Evolutionary conservation across 192 early-diverging fungal genomes (phyloP), one percentile per base, ranked within the genome.

Genomic region (Lobosporangium transversale): DNA sequence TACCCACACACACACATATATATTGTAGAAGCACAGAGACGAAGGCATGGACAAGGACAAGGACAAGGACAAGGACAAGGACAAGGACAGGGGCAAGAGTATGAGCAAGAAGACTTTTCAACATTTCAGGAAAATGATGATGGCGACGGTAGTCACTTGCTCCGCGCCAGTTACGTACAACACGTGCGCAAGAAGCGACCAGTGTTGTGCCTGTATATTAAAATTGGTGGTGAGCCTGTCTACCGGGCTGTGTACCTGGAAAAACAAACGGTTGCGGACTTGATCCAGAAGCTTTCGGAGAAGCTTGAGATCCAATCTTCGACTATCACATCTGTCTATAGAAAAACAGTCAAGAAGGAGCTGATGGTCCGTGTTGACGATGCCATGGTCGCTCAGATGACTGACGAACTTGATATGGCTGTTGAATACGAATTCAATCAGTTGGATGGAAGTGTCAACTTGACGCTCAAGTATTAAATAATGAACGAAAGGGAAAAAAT

Each of bases 211-310:
- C 79, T 90, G 12, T 90, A 86, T 61, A 82, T 84, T 42, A 80
- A 80, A 59, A 85, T 87, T 57, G 80, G 81, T 14, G 78, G 81
- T 55, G 83, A 87, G 43, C 58, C 78, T 10, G 80, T 87, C 1
- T 87, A 90, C 67, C 79, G 87, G 1, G 91, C 89, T 0, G 74
- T 92, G 21, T 92, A 92, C 53, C 82, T 92, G 2, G 88, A 91
- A 62, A 85, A 83, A 35, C 63, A 84, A 40, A 82, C 85, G 5
- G 66, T 85, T 2, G 68, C 81, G 27, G 84, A 93, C 21, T 60
- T 93, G 48, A 69, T 71, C 17, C 78, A 81, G 43, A 87, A 84
- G 24, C 68, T 92, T 31, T 78, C 80, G 14, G 80, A 81, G 60
- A 86, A 89, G 33, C 78, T 89, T 26, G 79, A 80, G 57, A 67